Conservation (phyloP, 345 rosid genomes). For the Eucalyptus regnans region DNA sequence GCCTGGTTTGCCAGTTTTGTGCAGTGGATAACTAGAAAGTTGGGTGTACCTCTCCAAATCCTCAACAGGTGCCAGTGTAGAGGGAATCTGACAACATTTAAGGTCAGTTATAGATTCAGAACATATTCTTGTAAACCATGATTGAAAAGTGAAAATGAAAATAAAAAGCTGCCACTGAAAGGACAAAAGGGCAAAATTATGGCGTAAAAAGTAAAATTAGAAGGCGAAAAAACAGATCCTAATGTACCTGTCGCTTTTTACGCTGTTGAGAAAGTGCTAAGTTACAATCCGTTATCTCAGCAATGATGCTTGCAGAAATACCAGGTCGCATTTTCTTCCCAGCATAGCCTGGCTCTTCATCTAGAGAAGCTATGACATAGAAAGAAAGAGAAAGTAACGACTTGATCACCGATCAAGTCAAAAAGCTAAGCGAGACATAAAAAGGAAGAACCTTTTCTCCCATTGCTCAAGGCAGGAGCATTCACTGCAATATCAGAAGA, state of each 20-base stretch:
- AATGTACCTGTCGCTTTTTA: conserved; percentile 69
- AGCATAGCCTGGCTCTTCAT: conserved; percentile 36
- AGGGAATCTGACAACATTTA: conserved; percentile 37
- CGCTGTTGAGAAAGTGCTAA: conserved; percentile 91
- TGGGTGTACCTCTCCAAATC: conserved; percentile 80
- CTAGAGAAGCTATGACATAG: conserved; percentile 26
- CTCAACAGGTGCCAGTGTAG: conserved; percentile 58
- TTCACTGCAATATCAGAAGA: conserved; percentile 27
- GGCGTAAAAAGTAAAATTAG: not conserved
- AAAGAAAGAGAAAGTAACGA: not conserved
- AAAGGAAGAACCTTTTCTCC: conserved; percentile 60
- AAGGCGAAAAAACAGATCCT: not conserved
- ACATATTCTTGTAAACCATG: not conserved
- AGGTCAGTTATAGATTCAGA: not conserved
- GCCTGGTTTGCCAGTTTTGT: conserved; percentile 87
- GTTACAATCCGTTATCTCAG: conserved; percentile 80
- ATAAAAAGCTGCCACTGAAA: not conserved
- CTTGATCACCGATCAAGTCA: not conserved
- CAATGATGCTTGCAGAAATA: conserved; percentile 48
- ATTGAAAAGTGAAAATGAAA: not conserved
- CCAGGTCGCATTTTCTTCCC: conserved; percentile 60
- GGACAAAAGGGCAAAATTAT: not conserved
- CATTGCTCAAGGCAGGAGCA: conserved; percentile 58
- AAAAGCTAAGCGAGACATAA: not conserved
- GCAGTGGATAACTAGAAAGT: conserved; percentile 94